Base-by-base conservation (phyloP, 805 yeast species). In the Yamadazyma endophytica region DNA sequence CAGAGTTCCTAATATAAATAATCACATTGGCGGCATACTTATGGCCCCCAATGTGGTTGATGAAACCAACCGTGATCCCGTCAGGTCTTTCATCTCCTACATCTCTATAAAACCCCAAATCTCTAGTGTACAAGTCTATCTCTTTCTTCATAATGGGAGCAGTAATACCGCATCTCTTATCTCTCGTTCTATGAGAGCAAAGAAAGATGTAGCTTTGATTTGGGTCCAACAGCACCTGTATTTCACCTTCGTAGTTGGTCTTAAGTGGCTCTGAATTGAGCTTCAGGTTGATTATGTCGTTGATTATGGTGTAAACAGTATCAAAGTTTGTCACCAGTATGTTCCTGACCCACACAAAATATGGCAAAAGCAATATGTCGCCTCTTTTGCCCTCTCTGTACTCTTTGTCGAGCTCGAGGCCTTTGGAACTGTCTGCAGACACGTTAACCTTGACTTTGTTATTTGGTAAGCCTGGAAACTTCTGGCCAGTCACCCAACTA, bases 41-140 rank as follows among this genome's bases (percentile, higher is more conserved):
- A 59, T 90, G 98, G 4, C 97, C 97, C 5, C 98, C 98, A 17
- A 90, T 83, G 55, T 90, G 98, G 49, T 85, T 88, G 18, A 83
- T 73, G 45, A 55, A 88, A 2, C 72, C 64, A 2, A 88, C 86
- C 5, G 64, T 61, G 1, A 82, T 85, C 5, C 97, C 97, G 19
- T 70, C 79, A 0, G 84, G 77, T 33, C 88, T 70, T 29, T 67
- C 70, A 54, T 89, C 97, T 9, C 83, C 81, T 18, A 61, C 54
- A 54, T 90, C 97, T 47, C 97, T 70, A 44, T 76, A 75, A 12
- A 84, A 61, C 3, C 79, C 94, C 21, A 73, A 63, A 4, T 84
- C 85, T 36, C 94, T 66, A 25, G 90, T 63, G 43, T 82, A 74
- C 6, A 70, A 52, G 27, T 87, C 94, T 54, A 90, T 75, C 39